Conservation (phyloP, 208 protist species). For the Spongospora subterranea region DNA sequence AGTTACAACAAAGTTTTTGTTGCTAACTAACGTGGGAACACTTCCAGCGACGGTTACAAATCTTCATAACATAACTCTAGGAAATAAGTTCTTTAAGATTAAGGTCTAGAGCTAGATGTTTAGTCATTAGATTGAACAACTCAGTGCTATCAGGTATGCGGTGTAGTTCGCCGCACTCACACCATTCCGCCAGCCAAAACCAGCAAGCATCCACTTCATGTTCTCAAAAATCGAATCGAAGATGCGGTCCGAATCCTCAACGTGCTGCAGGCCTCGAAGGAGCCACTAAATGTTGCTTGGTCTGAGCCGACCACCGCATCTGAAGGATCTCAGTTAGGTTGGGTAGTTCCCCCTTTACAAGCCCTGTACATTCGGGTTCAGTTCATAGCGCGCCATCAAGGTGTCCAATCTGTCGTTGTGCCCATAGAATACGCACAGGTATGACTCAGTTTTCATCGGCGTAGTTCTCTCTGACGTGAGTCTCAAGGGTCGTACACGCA, state of each 20-base stretch:
- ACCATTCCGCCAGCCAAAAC: slow-evolving; percentile 26
- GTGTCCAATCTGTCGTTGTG: too few relatives aligned
- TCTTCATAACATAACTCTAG: not conserved
- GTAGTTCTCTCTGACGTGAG: too few relatives aligned
- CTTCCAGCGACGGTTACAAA: not conserved
- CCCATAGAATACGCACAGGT: too few relatives aligned
- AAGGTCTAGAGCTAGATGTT: not conserved
- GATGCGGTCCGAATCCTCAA: not conserved
- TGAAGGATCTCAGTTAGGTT: not conserved
- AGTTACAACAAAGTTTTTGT: slow-evolving; percentile 13
- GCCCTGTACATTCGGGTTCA: not conserved
- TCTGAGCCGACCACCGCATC: not conserved
- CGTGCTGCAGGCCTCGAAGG: too few relatives aligned
- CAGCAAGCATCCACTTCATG: not conserved
- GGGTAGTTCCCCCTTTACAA: slow-evolving; percentile 16
- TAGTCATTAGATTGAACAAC: not conserved
- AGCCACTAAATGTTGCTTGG: too few relatives aligned
- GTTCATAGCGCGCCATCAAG: too few relatives aligned
- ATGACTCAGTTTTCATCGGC: too few relatives aligned
- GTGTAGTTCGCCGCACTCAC: slow-evolving; percentile 28
- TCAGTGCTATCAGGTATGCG: not conserved
- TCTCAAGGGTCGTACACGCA: not conserved
- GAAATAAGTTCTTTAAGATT: not conserved
- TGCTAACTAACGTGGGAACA: slow-evolving; percentile 44
- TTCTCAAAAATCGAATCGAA: not conserved